Conservation (phyloP, 2,329 filamentous ascomycete genomes). For the Pseudocercospora cruenta region DNA sequence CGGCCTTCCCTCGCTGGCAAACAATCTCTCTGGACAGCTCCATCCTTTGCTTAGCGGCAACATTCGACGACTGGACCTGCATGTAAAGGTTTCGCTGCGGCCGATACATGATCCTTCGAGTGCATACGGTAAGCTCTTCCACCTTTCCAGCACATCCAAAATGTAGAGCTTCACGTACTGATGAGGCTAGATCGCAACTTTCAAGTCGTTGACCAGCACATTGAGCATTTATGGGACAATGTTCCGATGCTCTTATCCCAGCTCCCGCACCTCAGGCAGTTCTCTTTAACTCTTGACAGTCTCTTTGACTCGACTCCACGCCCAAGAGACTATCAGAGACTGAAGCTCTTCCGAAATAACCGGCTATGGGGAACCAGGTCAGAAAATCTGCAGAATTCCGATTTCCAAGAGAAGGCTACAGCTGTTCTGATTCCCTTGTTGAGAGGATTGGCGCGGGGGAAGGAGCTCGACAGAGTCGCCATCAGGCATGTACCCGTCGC, state of each 20-base stretch:
- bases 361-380: neutral
- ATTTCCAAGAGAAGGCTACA: conserved; percentile 11
- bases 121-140: neutral
- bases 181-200: conserved; percentile 3
- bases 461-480: conserved; percentile 9
- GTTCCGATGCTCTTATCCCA: conserved; percentile 4
- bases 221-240: neutral
- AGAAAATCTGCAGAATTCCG: conserved; percentile 11
- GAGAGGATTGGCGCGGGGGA: conserved; percentile 1
- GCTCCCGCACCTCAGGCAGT: conserved; percentile 8
- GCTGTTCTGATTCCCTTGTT: conserved; percentile 9
- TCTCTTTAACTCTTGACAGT: conserved; percentile 14
- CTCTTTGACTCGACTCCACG: conserved; percentile 17
- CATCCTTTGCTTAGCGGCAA: conserved; percentile 13
- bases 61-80: conserved; percentile 14
- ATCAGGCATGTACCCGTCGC: neutral
- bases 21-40: conserved; percentile 8
- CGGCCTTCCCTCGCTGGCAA: conserved; percentile 8
- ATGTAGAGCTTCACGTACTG: neutral
- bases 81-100: conserved; percentile 14
- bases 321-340: conserved; percentile 15
- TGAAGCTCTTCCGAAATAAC: neutral
- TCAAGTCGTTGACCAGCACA: conserved; percentile 14
- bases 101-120: conserved; percentile 2
- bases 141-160: neutral